A percentile compares a stretch with the other conserved stretches of the same genome.
Evolutionary conservation across 768 basidiomycete species (phyloP).

Genomic region (Boletus sp.): DNA sequence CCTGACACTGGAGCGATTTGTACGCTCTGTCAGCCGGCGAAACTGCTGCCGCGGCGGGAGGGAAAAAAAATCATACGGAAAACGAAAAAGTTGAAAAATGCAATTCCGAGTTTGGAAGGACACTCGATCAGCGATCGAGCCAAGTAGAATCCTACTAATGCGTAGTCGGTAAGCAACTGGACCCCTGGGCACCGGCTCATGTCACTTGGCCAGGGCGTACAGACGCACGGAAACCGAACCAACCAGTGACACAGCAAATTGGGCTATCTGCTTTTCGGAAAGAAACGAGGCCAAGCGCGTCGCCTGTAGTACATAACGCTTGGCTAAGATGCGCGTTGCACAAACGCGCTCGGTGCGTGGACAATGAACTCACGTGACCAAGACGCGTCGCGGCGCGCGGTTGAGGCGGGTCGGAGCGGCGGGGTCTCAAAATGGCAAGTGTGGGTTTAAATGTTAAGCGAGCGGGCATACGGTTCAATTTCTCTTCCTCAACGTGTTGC

Average conservation of each 20-base stretch:
- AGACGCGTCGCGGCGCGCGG: slow-evolving; percentile 26
- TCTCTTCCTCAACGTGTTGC: slow-evolving; percentile 32
- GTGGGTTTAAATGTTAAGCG: slow-evolving; percentile 33
- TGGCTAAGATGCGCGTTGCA: background rate
- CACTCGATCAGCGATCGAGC: slow-evolving; percentile 23
- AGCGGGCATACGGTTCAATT: slow-evolving; percentile 20
- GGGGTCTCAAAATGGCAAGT: slow-evolving; percentile 32
- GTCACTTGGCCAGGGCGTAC: background rate
- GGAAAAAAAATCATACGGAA: slow-evolving; percentile 4
- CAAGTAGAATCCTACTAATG: background rate
- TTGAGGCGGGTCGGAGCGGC: slow-evolving; percentile 31
- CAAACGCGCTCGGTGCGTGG: slow-evolving; percentile 1
- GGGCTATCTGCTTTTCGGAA: background rate
- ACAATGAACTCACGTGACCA: slow-evolving; percentile 21
- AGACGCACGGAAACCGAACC: slow-evolving; percentile 6
- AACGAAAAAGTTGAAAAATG: slow-evolving; percentile 5
- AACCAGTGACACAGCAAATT: background rate
- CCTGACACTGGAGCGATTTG: background rate
- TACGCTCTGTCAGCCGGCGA: background rate
- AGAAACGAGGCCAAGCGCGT: background rate
- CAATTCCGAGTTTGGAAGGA: slow-evolving; percentile 11
- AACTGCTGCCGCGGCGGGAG: background rate
- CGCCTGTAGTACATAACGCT: background rate
- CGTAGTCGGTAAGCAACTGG: background rate
- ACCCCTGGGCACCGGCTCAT: slow-evolving; percentile 13